Evolutionary conservation across 768 basidiomycete genomes (phyloP).

Genomic region (Thelephora ganbajun): DNA sequence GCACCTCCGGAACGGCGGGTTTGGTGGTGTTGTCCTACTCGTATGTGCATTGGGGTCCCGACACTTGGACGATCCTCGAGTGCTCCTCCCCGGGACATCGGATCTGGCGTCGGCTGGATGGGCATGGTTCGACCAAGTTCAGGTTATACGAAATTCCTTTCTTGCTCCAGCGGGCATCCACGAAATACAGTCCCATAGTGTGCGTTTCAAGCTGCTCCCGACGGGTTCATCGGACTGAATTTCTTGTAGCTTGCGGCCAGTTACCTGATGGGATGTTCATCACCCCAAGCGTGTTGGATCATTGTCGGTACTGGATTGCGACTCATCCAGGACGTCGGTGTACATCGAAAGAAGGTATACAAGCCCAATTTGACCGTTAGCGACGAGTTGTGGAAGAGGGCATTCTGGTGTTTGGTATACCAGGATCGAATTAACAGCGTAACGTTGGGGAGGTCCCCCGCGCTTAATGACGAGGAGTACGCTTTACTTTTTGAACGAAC

Average conservation of each 20-base stretch:
- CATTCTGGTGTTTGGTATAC: constrained; percentile 47
- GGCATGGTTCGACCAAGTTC: constrained; percentile 27
- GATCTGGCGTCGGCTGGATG: constrained; percentile 24
- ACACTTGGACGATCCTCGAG: constrained; percentile 28
- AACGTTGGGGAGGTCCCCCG: constrained; percentile 44
- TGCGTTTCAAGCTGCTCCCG: constrained; percentile 9
- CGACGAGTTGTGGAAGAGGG: constrained; percentile 66
- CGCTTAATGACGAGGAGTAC: constrained; percentile 57
- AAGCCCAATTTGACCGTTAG: constrained; percentile 29
- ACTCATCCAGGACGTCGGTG: constrained; percentile 48
- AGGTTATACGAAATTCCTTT: constrained; percentile 20
- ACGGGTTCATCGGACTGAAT: constrained; percentile 7
- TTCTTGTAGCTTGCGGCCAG: constrained; percentile 5
- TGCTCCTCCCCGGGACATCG: constrained; percentile 12
- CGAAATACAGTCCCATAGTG: constrained; percentile 6
- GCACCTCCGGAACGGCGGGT: constrained; percentile 24
- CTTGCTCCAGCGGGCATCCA: constrained; percentile 8
- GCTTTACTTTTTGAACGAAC: constrained; percentile 12
- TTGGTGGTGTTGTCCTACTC: constrained; percentile 36
- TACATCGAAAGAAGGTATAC: constrained; percentile 53
- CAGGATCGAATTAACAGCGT: constrained; percentile 30
- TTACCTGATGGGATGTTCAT: constrained; percentile 4
- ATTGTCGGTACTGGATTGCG: constrained; percentile 33
- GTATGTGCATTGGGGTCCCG: constrained; percentile 37
- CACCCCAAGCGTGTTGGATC: constrained; percentile 7